Evolutionary conservation across 441 rosid genomes (phyloP), one percentile per base, ranked within the genome.

Genomic region (Syzygium malaccense): DNA sequence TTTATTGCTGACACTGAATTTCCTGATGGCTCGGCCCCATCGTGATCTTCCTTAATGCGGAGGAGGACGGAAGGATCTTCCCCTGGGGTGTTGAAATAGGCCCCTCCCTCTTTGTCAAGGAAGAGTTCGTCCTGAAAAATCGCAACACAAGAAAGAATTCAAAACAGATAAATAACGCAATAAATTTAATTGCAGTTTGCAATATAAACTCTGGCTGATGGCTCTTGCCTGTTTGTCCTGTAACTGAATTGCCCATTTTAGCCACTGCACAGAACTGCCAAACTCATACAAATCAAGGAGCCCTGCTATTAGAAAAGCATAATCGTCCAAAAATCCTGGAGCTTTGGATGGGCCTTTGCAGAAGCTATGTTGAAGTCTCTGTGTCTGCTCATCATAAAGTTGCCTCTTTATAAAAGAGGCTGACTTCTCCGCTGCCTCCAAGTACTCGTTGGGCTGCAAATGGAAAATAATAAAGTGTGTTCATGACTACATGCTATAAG

Each of bases 21-120:
- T 78, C 99, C 99, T 1, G 99, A 98, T 83, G 99, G 99, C 91
- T 98, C 99, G 54, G 99, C 99, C 20, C 99, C 99, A 89, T 98
- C 99, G 62, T 98, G 97, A 90, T 98, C 99, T 90, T 98, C 99
- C 95, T 96, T 98, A 55, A 98, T 97, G 86, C 99, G 95, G 55
- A 96, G 96, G 62, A 98, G 97, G 91, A 98, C 96, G 1, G 99
- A 96, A 75, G 99, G 95, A 87, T 98, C 99, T 92, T 95, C 96
- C 60, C 99, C 99, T 55, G 95, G 71, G 37, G 98, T 96, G 87
- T 98, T 98, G 75, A 95, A 96, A 92, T 96, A 98, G 57, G 96
- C 99, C 51, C 99, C 99, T 91, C 99, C 99, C 89, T 94, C 96
- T 92, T 91, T 92, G 89, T 98, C 99, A 3, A 98, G 96, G 93